phyloP scores from a whole-genome alignment of 257 asterid species.

The Nyctanthes arbortristis region DNA sequence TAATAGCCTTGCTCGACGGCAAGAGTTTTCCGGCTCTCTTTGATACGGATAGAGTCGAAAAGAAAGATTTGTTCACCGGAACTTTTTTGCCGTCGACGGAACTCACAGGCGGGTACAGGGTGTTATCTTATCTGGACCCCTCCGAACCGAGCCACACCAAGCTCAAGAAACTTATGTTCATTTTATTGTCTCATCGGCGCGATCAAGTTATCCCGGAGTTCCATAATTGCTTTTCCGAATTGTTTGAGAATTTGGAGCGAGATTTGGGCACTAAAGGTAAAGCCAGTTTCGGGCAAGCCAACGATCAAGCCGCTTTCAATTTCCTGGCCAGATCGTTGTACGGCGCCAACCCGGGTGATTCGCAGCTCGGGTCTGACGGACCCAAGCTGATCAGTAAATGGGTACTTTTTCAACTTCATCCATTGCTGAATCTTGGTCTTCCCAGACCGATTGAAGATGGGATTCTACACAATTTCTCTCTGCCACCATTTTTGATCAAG shows the following conservation, averaged over 20 bases:
- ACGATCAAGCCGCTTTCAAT: constrained; percentile 73
- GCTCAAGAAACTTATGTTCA: constrained; percentile 63
- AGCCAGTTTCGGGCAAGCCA: constrained; percentile 45
- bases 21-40: too few species aligned
- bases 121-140: constrained; percentile 75
- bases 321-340: constrained; percentile 57
- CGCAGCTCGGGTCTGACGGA: constrained; percentile 62
- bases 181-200: constrained; percentile 50
- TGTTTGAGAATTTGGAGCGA: constrained; percentile 49
- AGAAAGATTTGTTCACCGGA: constrained; percentile 78
- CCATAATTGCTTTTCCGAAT: constrained; percentile 35
- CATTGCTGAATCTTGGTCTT: constrained; percentile 53
- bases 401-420: constrained; percentile 74
- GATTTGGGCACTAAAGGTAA: constrained; percentile 54
- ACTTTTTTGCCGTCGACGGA: constrained; percentile 73
- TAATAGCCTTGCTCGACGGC: constrained; percentile 64
- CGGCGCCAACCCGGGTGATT: constrained; percentile 53
- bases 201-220: constrained; percentile 71
- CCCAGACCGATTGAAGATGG: constrained; percentile 60
- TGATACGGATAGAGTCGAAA: constrained; percentile 68
- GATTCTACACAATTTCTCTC: constrained; percentile 50
- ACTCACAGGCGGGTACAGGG: constrained; percentile 80
- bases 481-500: constrained; percentile 62
- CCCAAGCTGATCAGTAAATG: constrained; percentile 63
- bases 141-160: constrained; percentile 74